Percentiles rank a stretch among this genome's conserved stretches.
Conservation (phyloP, 768 basidiomycete species). For the Clitopilus hobsonii region DNA sequence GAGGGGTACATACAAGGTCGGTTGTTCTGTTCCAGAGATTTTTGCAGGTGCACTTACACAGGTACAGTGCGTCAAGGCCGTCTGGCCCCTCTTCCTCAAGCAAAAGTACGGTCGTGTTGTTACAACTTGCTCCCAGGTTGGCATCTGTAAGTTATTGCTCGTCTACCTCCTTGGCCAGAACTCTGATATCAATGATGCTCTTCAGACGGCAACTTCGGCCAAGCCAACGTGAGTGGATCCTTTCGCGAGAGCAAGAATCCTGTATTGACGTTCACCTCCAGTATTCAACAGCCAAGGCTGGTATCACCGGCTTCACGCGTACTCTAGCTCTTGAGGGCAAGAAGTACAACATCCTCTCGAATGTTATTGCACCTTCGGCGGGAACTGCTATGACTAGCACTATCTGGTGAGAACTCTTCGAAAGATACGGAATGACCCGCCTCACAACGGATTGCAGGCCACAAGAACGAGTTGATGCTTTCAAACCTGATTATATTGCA, state of each 20-base stretch:
- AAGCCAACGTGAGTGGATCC: slow-evolving; percentile 63
- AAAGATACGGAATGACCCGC: neutral
- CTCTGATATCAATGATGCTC: neutral
- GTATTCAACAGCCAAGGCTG: slow-evolving; percentile 94
- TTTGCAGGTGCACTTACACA: slow-evolving; percentile 79
- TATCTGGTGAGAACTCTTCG: slow-evolving; percentile 46
- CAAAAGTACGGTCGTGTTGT: slow-evolving; percentile 96
- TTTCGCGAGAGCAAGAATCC: slow-evolving; percentile 1
- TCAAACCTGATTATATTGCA: slow-evolving; percentile 93
- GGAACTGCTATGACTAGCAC: slow-evolving; percentile 92
- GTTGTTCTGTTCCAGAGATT: too few relatives aligned
- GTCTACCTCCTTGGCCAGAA: neutral
- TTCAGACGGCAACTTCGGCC: slow-evolving; percentile 91
- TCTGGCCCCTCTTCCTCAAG: slow-evolving; percentile 95
- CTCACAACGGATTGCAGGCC: slow-evolving; percentile 38
- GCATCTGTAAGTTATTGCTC: slow-evolving; percentile 64
- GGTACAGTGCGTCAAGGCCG: slow-evolving; percentile 83
- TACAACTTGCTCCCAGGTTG: slow-evolving; percentile 90
- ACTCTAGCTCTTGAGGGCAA: slow-evolving; percentile 88
- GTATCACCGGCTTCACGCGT: slow-evolving; percentile 84
- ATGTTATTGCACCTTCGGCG: slow-evolving; percentile 82
- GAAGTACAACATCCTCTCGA: slow-evolving; percentile 88
- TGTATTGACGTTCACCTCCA: slow-evolving; percentile 21
- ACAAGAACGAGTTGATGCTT: slow-evolving; percentile 82
- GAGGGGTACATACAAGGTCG: slow-evolving; percentile 30